Evolutionary conservation across 192 early-diverging fungal genomes (phyloP), one percentile per base, ranked within the genome.

Genomic region (Geosiphon pyriformis): DNA sequence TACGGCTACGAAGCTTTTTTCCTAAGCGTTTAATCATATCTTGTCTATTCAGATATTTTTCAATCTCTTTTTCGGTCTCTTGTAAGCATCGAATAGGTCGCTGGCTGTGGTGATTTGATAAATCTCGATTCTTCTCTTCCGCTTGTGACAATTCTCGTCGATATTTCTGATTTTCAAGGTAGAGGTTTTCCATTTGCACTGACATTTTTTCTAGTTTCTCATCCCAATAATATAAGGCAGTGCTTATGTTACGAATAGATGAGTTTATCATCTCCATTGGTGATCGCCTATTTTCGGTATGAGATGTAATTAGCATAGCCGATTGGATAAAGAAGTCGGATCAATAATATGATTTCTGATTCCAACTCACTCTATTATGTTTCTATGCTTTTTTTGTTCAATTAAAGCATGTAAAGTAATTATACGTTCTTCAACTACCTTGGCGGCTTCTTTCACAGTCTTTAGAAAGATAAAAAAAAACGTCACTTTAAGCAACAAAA

Each of bases 351-450:
- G n/a, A n/a, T n/a, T n/a, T n/a, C n/a, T n/a, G n/a, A n/a, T n/a
- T n/a, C n/a, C n/a, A n/a, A 51, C 20, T 57, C 23, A 57, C 65
- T 33, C 34, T 48, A 42, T 2, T 47, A 31, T 32, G 31, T 31
- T 57, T 22, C 42, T 57, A 18, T n/a, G 10, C 22, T 67, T 67
- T 42, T 57, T 35, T 23, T 67, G 53, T 47, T 55, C 7, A 31
- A 67, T 67, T 57, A 54, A 54, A 8, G 55, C 55, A 18, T 67
- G 22, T 31, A 67, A 67, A 10, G 7, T 17, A 10, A 35, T 31
- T 47, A 67, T 30, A 26, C 53, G 65, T 47, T 20, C 26, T 46
- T 67, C 65, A n/a, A 67, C 32, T 37, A 20, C 34, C 7, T 57
- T 8, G 1, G 42, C 42, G 42, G n/a, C 53, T 20, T 67, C 54